phyloP scores from a whole-genome alignment of 1,284 basidiomycete genomes.

The Sphagnurus paluster region DNA sequence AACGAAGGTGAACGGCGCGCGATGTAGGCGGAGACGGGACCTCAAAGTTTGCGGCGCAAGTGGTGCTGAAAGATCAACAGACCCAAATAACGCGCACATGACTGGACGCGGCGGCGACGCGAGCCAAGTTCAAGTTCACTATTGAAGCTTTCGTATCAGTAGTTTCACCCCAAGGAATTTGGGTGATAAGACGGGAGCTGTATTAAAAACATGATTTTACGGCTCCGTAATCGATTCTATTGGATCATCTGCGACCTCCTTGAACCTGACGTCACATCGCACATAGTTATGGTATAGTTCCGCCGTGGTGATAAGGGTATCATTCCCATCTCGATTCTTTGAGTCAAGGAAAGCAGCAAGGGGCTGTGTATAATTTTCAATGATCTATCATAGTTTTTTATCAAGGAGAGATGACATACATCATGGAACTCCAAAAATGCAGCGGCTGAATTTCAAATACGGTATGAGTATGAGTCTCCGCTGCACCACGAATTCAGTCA shows the following conservation, averaged over 20 bases:
- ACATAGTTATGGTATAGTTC: slow-evolving; percentile 65
- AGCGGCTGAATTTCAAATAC: slow-evolving; percentile 43
- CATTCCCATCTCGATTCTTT: slow-evolving; percentile 44
- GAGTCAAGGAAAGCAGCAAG: slow-evolving; percentile 51
- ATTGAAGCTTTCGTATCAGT: no score
- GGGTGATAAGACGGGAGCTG: no score
- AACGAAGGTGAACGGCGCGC: neutral
- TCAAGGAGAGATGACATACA: slow-evolving; percentile 32
- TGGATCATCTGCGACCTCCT: slow-evolving; percentile 15
- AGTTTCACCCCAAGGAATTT: no score
- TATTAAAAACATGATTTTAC: neutral
- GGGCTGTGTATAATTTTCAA: slow-evolving; percentile 31
- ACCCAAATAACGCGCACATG: slow-evolving; percentile 2
- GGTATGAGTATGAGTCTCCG: slow-evolving; percentile 1
- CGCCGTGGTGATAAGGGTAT: slow-evolving; percentile 56
- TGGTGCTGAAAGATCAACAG: neutral
- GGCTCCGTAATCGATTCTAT: no score
- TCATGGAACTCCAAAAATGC: slow-evolving; percentile 79
- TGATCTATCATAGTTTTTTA: neutral
- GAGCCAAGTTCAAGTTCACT: no score
- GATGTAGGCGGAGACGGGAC: neutral
- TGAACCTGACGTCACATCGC: slow-evolving; percentile 42
- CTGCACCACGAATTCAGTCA: neutral
- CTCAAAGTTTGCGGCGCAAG: neutral
- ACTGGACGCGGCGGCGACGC: neutral